A percentile compares a stretch with the other conserved stretches of the same genome.
Evolutionary conservation across 495 filamentous ascomycete species (phyloP).

Genomic region (Penicillium coffeae): DNA sequence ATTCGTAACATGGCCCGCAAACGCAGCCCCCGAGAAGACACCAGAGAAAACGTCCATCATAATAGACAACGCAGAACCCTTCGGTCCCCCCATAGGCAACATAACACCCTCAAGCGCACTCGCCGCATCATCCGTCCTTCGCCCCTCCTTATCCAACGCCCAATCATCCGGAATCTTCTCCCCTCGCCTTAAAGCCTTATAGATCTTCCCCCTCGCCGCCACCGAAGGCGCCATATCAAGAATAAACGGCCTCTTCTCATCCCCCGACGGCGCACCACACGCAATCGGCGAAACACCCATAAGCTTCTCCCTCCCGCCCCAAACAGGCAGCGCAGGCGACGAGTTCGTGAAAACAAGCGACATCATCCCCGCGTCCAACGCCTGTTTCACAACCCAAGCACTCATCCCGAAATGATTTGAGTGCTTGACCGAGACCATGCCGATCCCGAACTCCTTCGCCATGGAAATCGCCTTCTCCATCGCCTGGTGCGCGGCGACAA

Average conservation of each 20-base stretch:
- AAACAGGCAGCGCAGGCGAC: conserved; percentile 68
- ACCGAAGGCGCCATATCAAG: conserved; percentile 75
- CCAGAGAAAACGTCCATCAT: conserved; percentile 89
- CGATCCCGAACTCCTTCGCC: conserved; percentile 64
- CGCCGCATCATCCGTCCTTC: conserved; percentile 62
- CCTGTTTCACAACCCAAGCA: conserved; percentile 73
- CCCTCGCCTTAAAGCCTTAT: conserved; percentile 65
- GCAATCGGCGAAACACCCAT: conserved; percentile 78
- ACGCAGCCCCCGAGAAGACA: conserved; percentile 64
- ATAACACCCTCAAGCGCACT: conserved; percentile 67
- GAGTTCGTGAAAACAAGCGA: conserved; percentile 76
- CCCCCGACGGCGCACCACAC: conserved; percentile 63
- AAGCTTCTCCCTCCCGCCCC: conserved; percentile 62
- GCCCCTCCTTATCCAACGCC: conserved; percentile 69
- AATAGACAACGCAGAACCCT: conserved; percentile 65
- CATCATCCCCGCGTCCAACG: conserved; percentile 68
- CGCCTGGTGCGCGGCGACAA: conserved; percentile 58
- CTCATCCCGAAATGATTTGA: conserved; percentile 81
- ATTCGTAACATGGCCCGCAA: conserved; percentile 66
- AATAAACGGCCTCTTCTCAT: conserved; percentile 55
- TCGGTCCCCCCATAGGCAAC: conserved; percentile 77
- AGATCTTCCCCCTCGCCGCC: conserved; percentile 71
- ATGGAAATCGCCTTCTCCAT: conserved; percentile 63
- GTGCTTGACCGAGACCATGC: conserved; percentile 67
- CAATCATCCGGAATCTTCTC: conserved; percentile 72